These are phyloP conservation scores for Daldinia sp. DNA, from an alignment of 2,329 filamentous ascomycete species.

Conservation along the genomic window DNA sequence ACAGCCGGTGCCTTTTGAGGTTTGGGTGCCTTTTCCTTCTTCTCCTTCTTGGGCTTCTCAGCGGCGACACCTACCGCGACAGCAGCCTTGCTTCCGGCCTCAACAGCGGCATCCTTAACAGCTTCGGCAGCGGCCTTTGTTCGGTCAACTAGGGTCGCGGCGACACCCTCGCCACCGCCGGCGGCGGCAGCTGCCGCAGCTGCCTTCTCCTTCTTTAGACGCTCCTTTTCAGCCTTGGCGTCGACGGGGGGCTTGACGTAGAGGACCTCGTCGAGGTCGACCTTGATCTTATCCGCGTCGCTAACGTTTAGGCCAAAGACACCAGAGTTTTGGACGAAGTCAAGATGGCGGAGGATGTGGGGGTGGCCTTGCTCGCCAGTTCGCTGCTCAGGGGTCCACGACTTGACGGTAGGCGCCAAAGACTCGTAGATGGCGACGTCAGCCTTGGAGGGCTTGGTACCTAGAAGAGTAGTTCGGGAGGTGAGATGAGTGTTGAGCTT, in stretches of 20 bases:
- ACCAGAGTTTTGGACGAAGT: conserved; percentile 92
- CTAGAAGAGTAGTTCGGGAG: conserved; percentile 87
- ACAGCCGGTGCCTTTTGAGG: conserved; percentile 71
- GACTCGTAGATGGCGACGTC: conserved; percentile 85
- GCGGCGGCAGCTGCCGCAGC: conserved; percentile 66
- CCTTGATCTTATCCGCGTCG: conserved; percentile 76
- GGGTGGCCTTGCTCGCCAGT: conserved; percentile 90
- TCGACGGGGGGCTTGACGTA: conserved; percentile 91
- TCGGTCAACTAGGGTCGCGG: conserved; percentile 62
- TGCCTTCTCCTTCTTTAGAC: conserved; percentile 94
- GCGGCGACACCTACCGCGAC: conserved; percentile 52
- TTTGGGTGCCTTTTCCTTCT: conserved; percentile 89
- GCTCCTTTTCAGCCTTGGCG: conserved; percentile 94
- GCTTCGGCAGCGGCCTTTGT: conserved; percentile 67
- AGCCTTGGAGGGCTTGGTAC: conserved; percentile 86
- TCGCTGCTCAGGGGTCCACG: conserved; percentile 85
- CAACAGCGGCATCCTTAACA: conserved; percentile 59
- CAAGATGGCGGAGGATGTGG: conserved; percentile 88
- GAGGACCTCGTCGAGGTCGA: conserved; percentile 81
- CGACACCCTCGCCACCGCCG: conserved; percentile 52
- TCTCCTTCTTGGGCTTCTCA: conserved; percentile 76
- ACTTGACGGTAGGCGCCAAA: conserved; percentile 77
- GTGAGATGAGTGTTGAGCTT: conserved; percentile 87
- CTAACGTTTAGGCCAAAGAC: conserved; percentile 75
- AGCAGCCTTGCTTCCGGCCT: conserved; percentile 63